These are phyloP conservation scores for Holtermannia corniformis DNA, from an alignment of 768 basidiomycete genomes.

Conservation along the genomic window DNA sequence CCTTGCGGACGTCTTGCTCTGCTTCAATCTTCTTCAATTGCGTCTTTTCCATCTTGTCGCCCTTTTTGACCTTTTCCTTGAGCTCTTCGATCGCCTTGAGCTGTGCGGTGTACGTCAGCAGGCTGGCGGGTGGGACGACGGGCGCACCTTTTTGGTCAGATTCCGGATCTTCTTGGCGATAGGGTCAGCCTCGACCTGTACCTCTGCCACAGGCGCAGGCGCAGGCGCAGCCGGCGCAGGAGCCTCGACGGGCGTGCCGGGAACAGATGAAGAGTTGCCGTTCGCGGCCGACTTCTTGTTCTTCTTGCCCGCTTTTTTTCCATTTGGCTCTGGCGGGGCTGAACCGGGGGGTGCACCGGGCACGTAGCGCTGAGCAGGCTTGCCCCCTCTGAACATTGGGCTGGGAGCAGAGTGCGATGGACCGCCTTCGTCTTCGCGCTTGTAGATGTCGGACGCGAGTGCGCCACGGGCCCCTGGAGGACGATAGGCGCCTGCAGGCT, in stretches of 20 bases:
- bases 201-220: conserved; percentile 45
- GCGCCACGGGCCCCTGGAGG: conserved; percentile 88
- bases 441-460: conserved; percentile 77
- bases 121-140: neutral
- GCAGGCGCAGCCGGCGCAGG: conserved; percentile 11
- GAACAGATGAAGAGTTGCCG: conserved; percentile 5
- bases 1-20: conserved; percentile 71
- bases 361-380: conserved; percentile 50
- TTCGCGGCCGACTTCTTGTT: conserved; percentile 50
- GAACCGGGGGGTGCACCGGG: conserved; percentile 58
- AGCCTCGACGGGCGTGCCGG: conserved; percentile 37
- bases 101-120: conserved; percentile 43
- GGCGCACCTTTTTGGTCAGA: conserved; percentile 80
- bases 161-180: conserved; percentile 88
- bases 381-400: conserved; percentile 34
- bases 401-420: conserved; percentile 41
- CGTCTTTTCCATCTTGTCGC: conserved; percentile 86
- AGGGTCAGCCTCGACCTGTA: conserved; percentile 54
- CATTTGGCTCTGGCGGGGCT: conserved; percentile 45
- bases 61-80: conserved; percentile 79
- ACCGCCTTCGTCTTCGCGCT: conserved; percentile 75
- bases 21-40: conserved; percentile 96
- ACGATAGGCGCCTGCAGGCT: conserved; percentile 77
- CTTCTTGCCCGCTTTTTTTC: conserved; percentile 48
- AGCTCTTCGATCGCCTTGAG: conserved; percentile 98